Evolutionary conservation across 106 monocot species (phyloP), one percentile per base, ranked within the genome.

Genomic region (Chionographis japonica): DNA sequence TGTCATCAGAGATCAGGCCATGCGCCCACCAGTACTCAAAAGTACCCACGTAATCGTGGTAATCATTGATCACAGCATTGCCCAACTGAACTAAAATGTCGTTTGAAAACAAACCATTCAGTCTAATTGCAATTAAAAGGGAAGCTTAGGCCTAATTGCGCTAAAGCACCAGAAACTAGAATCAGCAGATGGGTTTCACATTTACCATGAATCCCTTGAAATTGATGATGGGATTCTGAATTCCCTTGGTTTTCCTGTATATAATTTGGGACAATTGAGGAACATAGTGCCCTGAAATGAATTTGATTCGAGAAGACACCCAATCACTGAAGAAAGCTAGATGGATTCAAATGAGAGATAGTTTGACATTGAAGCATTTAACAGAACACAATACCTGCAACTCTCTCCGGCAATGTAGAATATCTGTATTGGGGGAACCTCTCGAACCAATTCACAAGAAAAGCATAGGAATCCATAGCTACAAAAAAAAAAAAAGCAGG

Each of bases 21-120:
- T 99, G 98, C 63, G 90, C 85, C 98, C 98, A 99, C 87, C 93
- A 99, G 58, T 90, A 93, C 80, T 93, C 98, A 55, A 99, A 99
- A 0, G 93, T 99, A 40, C 98, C 98, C 13, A 90, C 55, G 63
- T 85, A 99, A 67, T 99, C 98, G 49, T 90, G 78, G 68, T 81
- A 85, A 63, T 99, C 98, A 80, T 99, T 90, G 17, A 83, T 90
- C n/a, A 99, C 98, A 19, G 93, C 98, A 81, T 99, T 99, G 27
- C 98, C 98, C 43, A 99, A 92, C 97, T 98, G 15, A 41, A 49
- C 40, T 37, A 3, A 51, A 65, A 54, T 19, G 56, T 38, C 8
- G 41, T 50, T 13, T 37, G 41, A 54, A 18, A 56, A 56, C 36
- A 37, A 55, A 36, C 4, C 37, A 38, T 38, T 11, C 17, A 20